Evolutionary conservation across 345 rosid species (phyloP).

Genomic region (Nasturtium officinale): DNA sequence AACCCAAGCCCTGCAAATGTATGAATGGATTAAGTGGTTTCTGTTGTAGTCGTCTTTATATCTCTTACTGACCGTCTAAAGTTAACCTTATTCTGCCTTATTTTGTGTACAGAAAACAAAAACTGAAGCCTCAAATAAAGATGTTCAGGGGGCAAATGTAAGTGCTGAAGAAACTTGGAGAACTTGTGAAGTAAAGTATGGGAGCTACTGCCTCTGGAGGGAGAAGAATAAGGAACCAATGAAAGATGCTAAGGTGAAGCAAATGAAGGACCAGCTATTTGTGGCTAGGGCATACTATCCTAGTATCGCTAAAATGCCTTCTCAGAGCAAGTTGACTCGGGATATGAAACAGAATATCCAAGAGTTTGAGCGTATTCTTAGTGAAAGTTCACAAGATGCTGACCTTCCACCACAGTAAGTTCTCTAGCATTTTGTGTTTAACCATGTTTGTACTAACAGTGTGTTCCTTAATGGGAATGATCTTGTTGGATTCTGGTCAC

Average conservation of each 20-base stretch:
- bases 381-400: constrained; percentile 82
- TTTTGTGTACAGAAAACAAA: constrained; percentile 50
- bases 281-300: constrained; percentile 96
- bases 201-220: constrained; percentile 96
- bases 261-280: constrained; percentile 87
- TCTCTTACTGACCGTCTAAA: neutral
- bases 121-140: constrained; percentile 29
- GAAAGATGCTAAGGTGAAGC: constrained; percentile 83
- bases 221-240: constrained; percentile 77
- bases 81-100: constrained; percentile 10
- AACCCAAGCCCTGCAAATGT: constrained; percentile 41
- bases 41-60: neutral
- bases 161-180: constrained; percentile 50
- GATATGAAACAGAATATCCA: constrained; percentile 91
- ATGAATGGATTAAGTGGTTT: constrained; percentile 29
- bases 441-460: constrained; percentile 27
- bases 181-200: constrained; percentile 74
- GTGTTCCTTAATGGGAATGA: constrained; percentile 2
- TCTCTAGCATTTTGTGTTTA: constrained; percentile 22
- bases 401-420: constrained; percentile 91
- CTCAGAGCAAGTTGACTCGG: constrained; percentile 66
- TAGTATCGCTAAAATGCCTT: constrained; percentile 85
- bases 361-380: constrained; percentile 86
- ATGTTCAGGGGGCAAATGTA: constrained; percentile 29
- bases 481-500: constrained; percentile 15